Percentiles rank a stretch among this genome's conserved stretches.
These are phyloP conservation scores for Rhinocladiella mackenziei DNA, from an alignment of 2,329 filamentous ascomycete genomes.

Conservation along the genomic window DNA sequence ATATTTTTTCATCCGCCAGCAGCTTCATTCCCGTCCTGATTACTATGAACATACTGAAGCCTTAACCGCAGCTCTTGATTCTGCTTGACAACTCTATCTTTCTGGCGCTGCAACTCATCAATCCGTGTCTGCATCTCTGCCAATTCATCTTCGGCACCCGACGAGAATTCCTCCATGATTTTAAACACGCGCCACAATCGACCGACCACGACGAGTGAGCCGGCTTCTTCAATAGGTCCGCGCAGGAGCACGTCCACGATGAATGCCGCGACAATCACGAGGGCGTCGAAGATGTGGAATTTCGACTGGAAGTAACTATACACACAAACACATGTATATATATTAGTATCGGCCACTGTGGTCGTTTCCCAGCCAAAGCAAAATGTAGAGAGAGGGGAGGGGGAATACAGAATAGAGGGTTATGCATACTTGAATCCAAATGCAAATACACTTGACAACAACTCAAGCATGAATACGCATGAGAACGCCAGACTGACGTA, in stretches of 20 bases:
- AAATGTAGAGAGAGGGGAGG: neutral
- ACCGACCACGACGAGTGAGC: conserved; percentile 61
- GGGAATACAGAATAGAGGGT: neutral
- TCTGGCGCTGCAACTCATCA: conserved; percentile 35
- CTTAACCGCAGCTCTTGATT: conserved; percentile 19
- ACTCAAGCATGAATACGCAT: conserved; percentile 61
- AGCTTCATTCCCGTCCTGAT: neutral
- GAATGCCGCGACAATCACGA: conserved; percentile 60
- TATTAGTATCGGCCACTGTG: too few species aligned
- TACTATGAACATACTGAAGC: neutral
- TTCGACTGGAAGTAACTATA: conserved; percentile 53
- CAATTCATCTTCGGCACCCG: conserved; percentile 60
- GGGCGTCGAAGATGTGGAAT: conserved; percentile 63
- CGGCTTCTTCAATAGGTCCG: conserved; percentile 58
- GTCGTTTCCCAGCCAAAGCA: too few species aligned
- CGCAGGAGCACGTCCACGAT: conserved; percentile 58
- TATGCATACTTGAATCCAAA: conserved; percentile 56
- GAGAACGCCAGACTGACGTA: conserved; percentile 57
- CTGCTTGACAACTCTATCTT: conserved; percentile 28
- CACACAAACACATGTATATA: too few species aligned
- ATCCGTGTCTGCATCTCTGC: conserved; percentile 54
- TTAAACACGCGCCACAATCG: conserved; percentile 67
- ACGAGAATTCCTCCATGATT: conserved; percentile 64
- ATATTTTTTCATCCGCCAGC: neutral
- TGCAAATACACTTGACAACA: conserved; percentile 56